Evolutionary conservation across 306 rosid species (phyloP).

Genomic region (Erythrophleum fordii): DNA sequence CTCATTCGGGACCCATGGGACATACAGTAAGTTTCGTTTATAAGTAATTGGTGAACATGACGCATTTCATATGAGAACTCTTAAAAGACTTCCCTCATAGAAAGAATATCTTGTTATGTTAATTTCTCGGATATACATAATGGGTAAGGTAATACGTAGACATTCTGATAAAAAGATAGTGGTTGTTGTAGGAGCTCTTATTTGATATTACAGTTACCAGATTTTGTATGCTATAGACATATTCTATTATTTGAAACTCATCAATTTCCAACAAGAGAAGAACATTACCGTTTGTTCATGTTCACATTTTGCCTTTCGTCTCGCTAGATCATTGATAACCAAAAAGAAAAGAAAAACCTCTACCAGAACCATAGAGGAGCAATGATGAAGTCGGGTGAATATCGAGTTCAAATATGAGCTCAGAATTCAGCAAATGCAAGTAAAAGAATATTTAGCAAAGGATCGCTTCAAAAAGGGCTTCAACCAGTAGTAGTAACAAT

Average conservation of each 20-base stretch:
- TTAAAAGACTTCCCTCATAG: background rate
- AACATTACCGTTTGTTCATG: background rate
- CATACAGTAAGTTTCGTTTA: background rate
- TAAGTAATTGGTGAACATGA: background rate
- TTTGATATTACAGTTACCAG: background rate
- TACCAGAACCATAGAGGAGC: background rate
- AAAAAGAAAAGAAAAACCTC: background rate
- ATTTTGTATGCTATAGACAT: background rate
- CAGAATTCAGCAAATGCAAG: slow-evolving; percentile 11
- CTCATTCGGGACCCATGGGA: background rate
- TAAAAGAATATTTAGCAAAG: background rate
- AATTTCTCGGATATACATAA: background rate
- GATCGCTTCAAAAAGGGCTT: background rate
- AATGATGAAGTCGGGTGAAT: background rate
- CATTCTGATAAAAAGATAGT: background rate
- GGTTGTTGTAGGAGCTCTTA: background rate
- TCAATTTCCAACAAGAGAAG: background rate
- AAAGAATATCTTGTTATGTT: background rate
- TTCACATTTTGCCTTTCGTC: background rate
- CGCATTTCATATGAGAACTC: background rate
- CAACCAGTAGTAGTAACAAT: background rate
- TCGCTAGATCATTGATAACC: background rate
- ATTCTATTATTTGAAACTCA: background rate
- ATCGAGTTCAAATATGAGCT: background rate
- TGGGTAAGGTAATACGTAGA: background rate